Evolutionary conservation across 345 rosid genomes (phyloP).

Genomic region (Rhizophora mangle): DNA sequence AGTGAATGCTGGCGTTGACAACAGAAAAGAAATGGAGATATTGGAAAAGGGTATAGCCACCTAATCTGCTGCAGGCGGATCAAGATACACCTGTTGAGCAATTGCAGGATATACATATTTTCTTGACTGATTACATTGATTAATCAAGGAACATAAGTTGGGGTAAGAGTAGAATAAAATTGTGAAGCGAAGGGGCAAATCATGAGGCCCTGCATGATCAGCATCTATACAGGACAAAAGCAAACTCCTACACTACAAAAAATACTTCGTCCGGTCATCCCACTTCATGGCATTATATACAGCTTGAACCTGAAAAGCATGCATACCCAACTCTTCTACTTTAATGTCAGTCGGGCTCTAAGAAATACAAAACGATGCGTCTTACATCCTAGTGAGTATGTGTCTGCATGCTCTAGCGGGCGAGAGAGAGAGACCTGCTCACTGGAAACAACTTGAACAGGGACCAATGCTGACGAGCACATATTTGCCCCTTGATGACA

Average conservation of each 20-base stretch:
- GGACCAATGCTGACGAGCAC: conserved; percentile 89
- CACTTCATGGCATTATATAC: conserved; percentile 87
- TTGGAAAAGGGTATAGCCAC: too few relatives aligned
- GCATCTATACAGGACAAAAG: conserved; percentile 33
- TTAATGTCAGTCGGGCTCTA: neutral
- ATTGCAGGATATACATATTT: too few relatives aligned
- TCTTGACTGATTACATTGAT: too few relatives aligned
- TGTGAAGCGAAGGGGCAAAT: too few relatives aligned
- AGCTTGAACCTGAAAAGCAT: conserved; percentile 68
- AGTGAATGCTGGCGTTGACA: too few relatives aligned
- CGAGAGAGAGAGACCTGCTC: conserved; percentile 56
- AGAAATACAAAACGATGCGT: neutral
- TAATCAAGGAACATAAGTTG: too few relatives aligned
- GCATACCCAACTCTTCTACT: neutral
- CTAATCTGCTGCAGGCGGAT: too few relatives aligned
- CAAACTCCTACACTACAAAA: conserved; percentile 42
- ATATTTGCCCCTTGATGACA: conserved; percentile 80
- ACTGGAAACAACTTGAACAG: conserved; percentile 70
- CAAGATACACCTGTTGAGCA: too few relatives aligned
- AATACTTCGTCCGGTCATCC: conserved; percentile 81
- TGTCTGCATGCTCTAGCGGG: neutral
- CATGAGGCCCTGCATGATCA: conserved; percentile 3
- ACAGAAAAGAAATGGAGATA: too few relatives aligned
- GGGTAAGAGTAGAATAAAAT: too few relatives aligned
- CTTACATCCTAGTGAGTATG: neutral